Evolutionary conservation across 2,329 filamentous ascomycete genomes (phyloP), one percentile per base, ranked within the genome.

Genomic region (Exserohilum turcica): DNA sequence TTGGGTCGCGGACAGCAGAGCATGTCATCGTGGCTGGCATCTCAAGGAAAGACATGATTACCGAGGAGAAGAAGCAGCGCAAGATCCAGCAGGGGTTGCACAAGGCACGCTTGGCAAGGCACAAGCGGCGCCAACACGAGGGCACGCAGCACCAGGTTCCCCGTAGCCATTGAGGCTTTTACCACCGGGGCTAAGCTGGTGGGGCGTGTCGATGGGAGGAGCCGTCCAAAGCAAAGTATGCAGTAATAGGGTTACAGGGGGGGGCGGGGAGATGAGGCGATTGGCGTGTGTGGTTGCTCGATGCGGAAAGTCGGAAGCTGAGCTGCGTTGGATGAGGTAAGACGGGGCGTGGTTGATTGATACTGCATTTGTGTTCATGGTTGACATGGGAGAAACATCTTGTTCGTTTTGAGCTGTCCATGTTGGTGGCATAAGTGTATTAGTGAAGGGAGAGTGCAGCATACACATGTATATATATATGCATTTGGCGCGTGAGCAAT

Each of bases 11-110:
- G 13, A 12, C 29, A 0, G 6, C 43, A 12, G 46, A 35, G 3
- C 45, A 56, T n/a, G 48, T 57, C 32, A 49, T 65, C 12, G 46
- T 52, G 21, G 56, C 57, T 5, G 55, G 60, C 1, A 44, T 35
- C 2, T 49, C 43, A 8, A 52, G 49, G 6, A 46, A 38, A 6
- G 52, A 56, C 5, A 46, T 56, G 6, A 35, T 56, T 8, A 40
- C 47, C 3, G 46, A 57, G 8, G 49, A 57, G 21, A 56, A 33
- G 38, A 48, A 33, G 31, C 47, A 40, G 6, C 21, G 21, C n/a
- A 19, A 32, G 24, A 12, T 39, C 15, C 16, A 38, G 9, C 19
- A 29, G 32, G 38, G 36, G 19, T 32, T 43, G 13, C 31, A 28
- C 9, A 43, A 43, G 44, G 27, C 27, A 24, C 31, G 42, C 10